A percentile compares a stretch with the other conserved stretches of the same genome.
Evolutionary conservation across 768 basidiomycete genomes (phyloP).

Genomic region (Lyophyllum atratum): DNA sequence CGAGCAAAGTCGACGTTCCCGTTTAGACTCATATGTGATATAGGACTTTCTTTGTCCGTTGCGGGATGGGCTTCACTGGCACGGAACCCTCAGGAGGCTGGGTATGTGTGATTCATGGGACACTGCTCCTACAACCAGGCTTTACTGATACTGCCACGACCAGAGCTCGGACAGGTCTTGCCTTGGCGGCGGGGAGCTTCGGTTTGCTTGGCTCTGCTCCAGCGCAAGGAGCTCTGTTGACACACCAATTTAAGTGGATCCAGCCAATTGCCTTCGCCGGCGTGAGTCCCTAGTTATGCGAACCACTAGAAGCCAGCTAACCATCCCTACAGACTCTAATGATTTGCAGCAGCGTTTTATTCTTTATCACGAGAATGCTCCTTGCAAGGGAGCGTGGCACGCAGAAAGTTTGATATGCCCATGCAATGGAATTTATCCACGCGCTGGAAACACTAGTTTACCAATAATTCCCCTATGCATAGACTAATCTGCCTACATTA

Average conservation of each 20-base stretch:
- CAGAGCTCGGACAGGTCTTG: conserved; percentile 39
- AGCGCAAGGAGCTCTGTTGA: conserved; percentile 37
- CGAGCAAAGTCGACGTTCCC: neutral
- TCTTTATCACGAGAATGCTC: conserved; percentile 4
- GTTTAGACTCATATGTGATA: too few species aligned
- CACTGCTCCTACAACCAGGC: neutral
- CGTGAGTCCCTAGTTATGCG: conserved; percentile 21
- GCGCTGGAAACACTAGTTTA: too few species aligned
- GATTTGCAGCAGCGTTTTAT: conserved; percentile 1
- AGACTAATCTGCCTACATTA: too few species aligned
- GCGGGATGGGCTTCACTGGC: conserved; percentile 31
- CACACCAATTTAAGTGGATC: conserved; percentile 30
- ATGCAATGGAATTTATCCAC: neutral
- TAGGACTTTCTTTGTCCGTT: conserved; percentile 38
- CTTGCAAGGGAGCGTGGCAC: conserved; percentile 2
- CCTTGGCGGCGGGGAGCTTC: conserved; percentile 34
- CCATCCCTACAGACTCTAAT: conserved; percentile 3
- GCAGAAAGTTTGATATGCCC: conserved; percentile 3
- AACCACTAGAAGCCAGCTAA: neutral
- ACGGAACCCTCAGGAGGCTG: conserved; percentile 32
- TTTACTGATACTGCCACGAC: neutral
- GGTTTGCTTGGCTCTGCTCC: conserved; percentile 34
- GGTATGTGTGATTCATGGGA: conserved; percentile 25
- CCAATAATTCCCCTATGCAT: too few species aligned
- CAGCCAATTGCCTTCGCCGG: conserved; percentile 35